Evolutionary conservation across 805 yeast species (phyloP), one percentile per base, ranked within the genome.

Genomic region (Candida dajiaensis): DNA sequence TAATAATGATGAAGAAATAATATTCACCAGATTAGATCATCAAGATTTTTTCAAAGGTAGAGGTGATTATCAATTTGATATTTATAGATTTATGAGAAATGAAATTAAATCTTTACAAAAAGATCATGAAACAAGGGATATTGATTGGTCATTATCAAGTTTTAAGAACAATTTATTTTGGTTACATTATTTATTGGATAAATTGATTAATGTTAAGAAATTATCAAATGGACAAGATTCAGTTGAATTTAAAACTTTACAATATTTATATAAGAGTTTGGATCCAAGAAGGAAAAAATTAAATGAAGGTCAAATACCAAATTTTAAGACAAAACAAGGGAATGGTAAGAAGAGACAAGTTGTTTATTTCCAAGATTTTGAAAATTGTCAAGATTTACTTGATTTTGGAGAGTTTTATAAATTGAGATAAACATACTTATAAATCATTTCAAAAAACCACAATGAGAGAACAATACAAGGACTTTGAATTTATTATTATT

Each of bases 61-160:
- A 28, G 81, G 83, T 7, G 84, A 79, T 51, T 76, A 79, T 53
- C 83, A 76, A 46, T 80, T 74, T 56, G 85, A 81, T 39, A 71
- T 81, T 19, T 83, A 83, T 58, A 69, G 80, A 48, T 55, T 72
- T 41, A 80, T 81, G 85, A 70, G 81, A 45, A 65, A 58, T 28
- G 59, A 56, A 43, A 37, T 47, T 36, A 40, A 54, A 47, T 31
- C 41, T 18, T n/a, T 25, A 38, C 31, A 16, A 25, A 15, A 36
- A 35, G 23, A 40, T 45, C 53, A 46, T n/a, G n/a, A n/a, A 3
- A 54, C 53, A 6, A 62, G 48, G 28, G 65, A 63, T 16, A 64
- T 73, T 41, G 75, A 74, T 51, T 80, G 85, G 80, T 65, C 77
- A 2, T 50, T 54, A 19, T 66, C 62, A 47, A 65, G 68, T 41